phyloP scores from a whole-genome alignment of 192 early-diverging fungal genomes.

The Backusella westeae region DNA sequence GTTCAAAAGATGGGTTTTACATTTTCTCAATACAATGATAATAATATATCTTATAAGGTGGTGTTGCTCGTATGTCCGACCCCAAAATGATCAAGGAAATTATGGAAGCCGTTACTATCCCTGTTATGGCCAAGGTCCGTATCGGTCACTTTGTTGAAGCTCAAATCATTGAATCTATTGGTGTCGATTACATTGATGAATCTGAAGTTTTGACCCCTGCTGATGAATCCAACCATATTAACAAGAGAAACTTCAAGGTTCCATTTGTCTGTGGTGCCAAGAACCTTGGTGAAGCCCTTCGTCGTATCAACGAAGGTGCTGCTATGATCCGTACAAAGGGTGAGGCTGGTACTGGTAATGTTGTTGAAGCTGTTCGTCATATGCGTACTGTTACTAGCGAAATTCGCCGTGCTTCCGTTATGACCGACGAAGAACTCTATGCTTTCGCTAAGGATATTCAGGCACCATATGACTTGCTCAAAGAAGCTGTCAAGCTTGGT shows the following conservation, averaged over 20 bases:
- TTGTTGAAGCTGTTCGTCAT: slow-evolving; percentile 97
- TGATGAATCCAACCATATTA: slow-evolving; percentile 94
- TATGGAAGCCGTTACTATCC: slow-evolving; percentile 92
- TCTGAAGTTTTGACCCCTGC: slow-evolving; percentile 95
- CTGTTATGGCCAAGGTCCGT: slow-evolving; percentile 98
- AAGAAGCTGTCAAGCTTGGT: slow-evolving; percentile 83
- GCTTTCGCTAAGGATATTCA: slow-evolving; percentile 96
- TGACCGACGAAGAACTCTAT: slow-evolving; percentile 90
- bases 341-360: slow-evolving; percentile 97
- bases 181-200: slow-evolving; percentile 97
- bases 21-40: background rate
- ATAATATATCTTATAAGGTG: slow-evolving; percentile 48
- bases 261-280: slow-evolving; percentile 97
- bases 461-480: slow-evolving; percentile 87
- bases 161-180: slow-evolving; percentile 84
- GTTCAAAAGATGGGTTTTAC: background rate
- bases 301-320: slow-evolving; percentile 95
- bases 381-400: slow-evolving; percentile 85
- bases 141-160: slow-evolving; percentile 99
- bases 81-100: slow-evolving; percentile 98
- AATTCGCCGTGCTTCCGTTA: slow-evolving; percentile 80
- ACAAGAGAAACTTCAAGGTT: slow-evolving; percentile 90
- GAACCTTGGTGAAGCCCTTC: slow-evolving; percentile 96
- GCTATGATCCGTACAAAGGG: slow-evolving; percentile 99
- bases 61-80: slow-evolving; percentile 98